Evolutionary conservation across 164 flowering plant genomes (phyloP).

Genomic region (Stephania cephalantha): DNA sequence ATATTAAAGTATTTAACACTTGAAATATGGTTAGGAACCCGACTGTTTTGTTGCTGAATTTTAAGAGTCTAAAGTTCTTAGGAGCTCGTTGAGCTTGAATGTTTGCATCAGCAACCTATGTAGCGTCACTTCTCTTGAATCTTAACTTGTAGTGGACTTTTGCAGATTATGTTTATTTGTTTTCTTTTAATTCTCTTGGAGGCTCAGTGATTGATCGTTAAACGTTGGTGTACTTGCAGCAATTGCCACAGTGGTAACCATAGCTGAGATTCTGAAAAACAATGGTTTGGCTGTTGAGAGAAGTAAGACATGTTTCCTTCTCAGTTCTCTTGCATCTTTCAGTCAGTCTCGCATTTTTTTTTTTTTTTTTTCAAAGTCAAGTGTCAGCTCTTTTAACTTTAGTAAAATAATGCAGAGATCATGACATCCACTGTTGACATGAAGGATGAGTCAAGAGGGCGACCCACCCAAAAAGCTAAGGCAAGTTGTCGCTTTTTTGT

Average conservation of each 20-base stretch:
- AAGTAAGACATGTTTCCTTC: constrained; percentile 32
- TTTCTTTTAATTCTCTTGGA: neutral
- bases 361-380: neutral
- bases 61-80: neutral
- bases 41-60: neutral
- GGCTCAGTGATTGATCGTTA: constrained; percentile 3
- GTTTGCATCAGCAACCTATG: neutral
- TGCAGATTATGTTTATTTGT: neutral
- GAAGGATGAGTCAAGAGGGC: constrained; percentile 69
- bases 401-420: constrained; percentile 47
- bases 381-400: neutral
- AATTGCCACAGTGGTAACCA: constrained; percentile 68
- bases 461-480: constrained; percentile 85
- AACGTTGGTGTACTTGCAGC: constrained; percentile 38
- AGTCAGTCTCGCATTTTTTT: neutral
- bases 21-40: no score
- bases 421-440: constrained; percentile 83
- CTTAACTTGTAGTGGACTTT: neutral
- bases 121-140: neutral
- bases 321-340: neutral
- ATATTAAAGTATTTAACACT: no score
- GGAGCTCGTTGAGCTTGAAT: neutral
- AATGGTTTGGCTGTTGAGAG: constrained; percentile 72
- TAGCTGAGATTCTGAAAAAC: constrained; percentile 66
- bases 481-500: constrained; percentile 21